phyloP scores from a whole-genome alignment of 2,329 filamentous ascomycete genomes.

The Colletotrichum melonis region DNA sequence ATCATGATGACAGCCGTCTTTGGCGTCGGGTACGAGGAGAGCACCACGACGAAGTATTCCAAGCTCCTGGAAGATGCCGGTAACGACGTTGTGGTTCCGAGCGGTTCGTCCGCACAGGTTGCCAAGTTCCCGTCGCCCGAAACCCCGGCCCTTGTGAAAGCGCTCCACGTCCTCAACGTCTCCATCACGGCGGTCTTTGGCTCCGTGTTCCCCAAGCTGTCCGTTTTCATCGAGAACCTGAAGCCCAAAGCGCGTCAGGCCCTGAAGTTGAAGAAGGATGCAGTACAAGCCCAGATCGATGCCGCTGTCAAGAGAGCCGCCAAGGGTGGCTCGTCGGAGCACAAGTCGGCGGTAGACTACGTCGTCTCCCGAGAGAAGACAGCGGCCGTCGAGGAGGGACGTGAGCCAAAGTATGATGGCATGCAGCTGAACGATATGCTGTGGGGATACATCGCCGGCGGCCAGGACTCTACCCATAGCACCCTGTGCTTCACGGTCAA shows the following conservation, averaged over 20 bases:
- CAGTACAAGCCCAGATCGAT: not conserved
- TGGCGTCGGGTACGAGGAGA: not conserved
- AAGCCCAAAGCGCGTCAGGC: not conserved
- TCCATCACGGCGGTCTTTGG: not conserved
- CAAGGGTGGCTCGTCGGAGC: not conserved
- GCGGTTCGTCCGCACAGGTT: not conserved
- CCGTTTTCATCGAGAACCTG: not conserved
- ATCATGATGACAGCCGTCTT: slow-evolving; percentile 4
- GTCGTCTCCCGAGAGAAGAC: not conserved
- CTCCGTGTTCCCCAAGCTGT: not conserved
- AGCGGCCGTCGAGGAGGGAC: not conserved
- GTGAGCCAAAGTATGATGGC: not conserved
- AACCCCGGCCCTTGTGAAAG: not conserved
- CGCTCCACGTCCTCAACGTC: not conserved
- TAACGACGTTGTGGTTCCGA: accelerated
- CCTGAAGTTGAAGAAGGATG: not conserved
- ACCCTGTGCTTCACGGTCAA: slow-evolving; percentile 42
- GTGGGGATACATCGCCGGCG: slow-evolving; percentile 41
- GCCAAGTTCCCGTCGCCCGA: not conserved
- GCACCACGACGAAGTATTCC: not conserved
- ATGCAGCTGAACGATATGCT: not conserved
- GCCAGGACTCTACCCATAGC: slow-evolving; percentile 41
- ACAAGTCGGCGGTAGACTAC: slow-evolving; percentile 4
- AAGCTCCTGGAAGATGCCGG: not conserved
- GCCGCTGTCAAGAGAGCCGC: not conserved